Percentiles rank a stretch among this genome's conserved stretches.
phyloP scores from a whole-genome alignment of 495 filamentous ascomycete genomes.

The Xylaria palmicola region DNA sequence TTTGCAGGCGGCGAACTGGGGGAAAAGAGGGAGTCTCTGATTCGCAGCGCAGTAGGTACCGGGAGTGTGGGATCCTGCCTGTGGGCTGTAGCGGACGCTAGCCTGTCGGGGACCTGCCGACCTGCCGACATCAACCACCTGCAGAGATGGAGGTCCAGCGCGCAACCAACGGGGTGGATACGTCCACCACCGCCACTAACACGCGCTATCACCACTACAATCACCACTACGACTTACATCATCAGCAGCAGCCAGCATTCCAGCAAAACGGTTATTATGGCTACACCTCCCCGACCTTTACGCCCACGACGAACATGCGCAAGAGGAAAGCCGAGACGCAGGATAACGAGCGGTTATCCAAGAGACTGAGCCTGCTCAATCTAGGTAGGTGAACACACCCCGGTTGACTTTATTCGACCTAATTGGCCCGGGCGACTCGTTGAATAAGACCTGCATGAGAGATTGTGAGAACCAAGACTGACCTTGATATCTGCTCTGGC shows the following conservation, averaged over 20 bases:
- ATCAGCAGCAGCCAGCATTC: neutral
- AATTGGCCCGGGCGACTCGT: too few species aligned
- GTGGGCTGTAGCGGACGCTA: neutral
- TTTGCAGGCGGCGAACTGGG: neutral
- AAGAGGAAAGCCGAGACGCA: slow-evolving; percentile 54
- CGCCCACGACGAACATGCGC: slow-evolving; percentile 36
- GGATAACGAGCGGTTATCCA: slow-evolving; percentile 62
- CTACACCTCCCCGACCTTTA: slow-evolving; percentile 18
- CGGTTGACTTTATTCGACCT: too few species aligned
- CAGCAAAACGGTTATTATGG: neutral
- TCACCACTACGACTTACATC: too few species aligned
- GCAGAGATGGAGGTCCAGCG: slow-evolving; percentile 25
- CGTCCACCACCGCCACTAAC: neutral
- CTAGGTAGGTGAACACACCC: slow-evolving; percentile 71
- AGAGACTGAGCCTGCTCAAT: slow-evolving; percentile 78
- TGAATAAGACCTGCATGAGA: too few species aligned
- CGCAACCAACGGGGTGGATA: slow-evolving; percentile 15
- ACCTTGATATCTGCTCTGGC: neutral
- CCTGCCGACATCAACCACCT: too few species aligned
- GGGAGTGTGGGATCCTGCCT: too few species aligned
- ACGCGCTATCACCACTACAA: neutral
- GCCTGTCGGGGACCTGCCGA: too few species aligned
- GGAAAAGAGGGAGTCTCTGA: too few species aligned
- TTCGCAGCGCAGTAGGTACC: too few species aligned
- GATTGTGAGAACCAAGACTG: neutral